Evolutionary conservation across 805 yeast species (phyloP).

Genomic region (Wickerhamomyces xylosicus): DNA sequence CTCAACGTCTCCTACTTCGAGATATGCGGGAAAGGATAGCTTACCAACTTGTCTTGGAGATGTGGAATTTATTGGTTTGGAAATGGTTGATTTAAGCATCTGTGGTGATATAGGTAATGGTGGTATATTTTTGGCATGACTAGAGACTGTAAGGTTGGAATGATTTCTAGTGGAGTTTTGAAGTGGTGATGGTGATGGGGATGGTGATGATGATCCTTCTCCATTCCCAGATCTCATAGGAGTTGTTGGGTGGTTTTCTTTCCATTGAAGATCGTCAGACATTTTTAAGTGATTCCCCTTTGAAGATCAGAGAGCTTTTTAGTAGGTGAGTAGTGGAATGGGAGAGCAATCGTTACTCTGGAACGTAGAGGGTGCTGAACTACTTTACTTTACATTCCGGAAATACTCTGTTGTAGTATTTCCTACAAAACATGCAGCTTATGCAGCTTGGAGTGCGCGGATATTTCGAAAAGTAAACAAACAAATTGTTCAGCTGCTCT

Average conservation of each 20-base stretch:
- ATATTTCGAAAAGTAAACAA: not conserved
- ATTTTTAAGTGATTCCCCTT: no score
- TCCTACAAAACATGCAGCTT: no score
- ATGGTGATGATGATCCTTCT: no score
- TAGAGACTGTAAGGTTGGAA: conserved; percentile 19
- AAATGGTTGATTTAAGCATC: conserved; percentile 19
- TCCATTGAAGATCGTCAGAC: not conserved
- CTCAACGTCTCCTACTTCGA: conserved; percentile 14
- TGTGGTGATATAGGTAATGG: conserved; percentile 31
- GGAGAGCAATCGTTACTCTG: no score
- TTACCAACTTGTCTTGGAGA: conserved; percentile 15
- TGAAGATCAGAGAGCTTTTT: no score
- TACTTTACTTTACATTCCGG: no score
- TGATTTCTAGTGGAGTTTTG: not conserved
- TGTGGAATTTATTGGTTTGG: conserved; percentile 4
- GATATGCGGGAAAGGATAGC: conserved; percentile 10
- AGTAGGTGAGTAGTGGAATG: no score
- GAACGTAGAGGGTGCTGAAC: no score
- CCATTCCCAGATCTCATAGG: not conserved
- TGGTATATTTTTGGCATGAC: conserved; percentile 30
- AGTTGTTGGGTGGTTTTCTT: not conserved
- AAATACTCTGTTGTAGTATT: no score
- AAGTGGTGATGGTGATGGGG: not conserved
- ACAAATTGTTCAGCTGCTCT: no score
- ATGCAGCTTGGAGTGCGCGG: no score